A percentile compares a stretch with the other conserved stretches of the same genome.
Conservation (phyloP, 495 filamentous ascomycete genomes). For the Rostrohypoxylon terebratum region DNA sequence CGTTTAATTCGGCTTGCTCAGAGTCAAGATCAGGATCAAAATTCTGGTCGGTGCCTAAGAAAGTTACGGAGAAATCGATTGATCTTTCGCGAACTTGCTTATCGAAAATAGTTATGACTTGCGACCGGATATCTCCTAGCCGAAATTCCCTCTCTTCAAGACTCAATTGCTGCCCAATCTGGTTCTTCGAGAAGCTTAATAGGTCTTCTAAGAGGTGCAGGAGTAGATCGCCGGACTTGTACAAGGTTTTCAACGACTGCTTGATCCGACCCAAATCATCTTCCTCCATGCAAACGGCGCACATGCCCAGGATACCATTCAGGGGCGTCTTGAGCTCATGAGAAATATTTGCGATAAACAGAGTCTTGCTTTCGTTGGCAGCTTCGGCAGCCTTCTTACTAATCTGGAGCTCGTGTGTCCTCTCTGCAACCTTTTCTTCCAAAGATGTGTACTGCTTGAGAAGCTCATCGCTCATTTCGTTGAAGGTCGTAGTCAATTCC, state of each 20-base stretch:
- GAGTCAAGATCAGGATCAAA: conserved; percentile 49
- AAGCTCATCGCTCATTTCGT: conserved; percentile 93
- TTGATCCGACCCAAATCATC: conserved; percentile 80
- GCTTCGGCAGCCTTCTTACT: conserved; percentile 92
- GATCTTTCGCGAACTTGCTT: conserved; percentile 84
- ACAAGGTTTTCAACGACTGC: conserved; percentile 83
- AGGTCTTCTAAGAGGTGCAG: conserved; percentile 91
- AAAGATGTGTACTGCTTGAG: conserved; percentile 84
- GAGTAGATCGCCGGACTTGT: conserved; percentile 89
- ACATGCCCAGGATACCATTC: conserved; percentile 95
- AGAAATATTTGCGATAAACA: conserved; percentile 96
- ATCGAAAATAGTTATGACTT: conserved; percentile 85
- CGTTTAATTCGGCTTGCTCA: conserved; percentile 52
- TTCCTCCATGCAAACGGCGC: conserved; percentile 89
- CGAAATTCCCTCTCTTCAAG: conserved; percentile 89
- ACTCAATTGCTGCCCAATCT: conserved; percentile 81
- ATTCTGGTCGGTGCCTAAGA: conserved; percentile 62
- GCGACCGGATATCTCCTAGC: conserved; percentile 79
- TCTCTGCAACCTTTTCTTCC: conserved; percentile 84
- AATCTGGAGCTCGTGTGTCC: conserved; percentile 85
- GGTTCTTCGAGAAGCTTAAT: conserved; percentile 92
- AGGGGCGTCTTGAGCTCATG: conserved; percentile 93
- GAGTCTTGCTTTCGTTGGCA: conserved; percentile 92
- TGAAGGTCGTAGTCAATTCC: conserved; percentile 87
- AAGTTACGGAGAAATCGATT: conserved; percentile 78